Percentiles rank a stretch among this genome's conserved stretches.
These are phyloP conservation scores for Eucalyptus tenuipes DNA, from an alignment of 345 rosid species.

Conservation along the genomic window DNA sequence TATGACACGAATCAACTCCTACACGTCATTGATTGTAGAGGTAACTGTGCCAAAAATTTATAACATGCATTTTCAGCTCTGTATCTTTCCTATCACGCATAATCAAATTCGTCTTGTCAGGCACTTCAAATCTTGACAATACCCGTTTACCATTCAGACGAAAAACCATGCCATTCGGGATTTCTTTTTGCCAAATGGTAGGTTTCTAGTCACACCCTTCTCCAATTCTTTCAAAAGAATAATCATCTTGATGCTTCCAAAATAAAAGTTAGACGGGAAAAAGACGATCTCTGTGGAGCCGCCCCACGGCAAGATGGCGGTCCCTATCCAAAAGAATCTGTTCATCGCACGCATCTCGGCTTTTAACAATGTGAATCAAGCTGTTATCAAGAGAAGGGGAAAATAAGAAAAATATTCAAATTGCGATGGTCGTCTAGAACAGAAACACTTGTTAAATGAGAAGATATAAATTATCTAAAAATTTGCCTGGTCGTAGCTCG, in stretches of 20 bases:
- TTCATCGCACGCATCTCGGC: neutral
- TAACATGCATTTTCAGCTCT: neutral
- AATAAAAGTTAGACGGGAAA: neutral
- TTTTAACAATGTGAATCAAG: neutral
- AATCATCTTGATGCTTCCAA: neutral
- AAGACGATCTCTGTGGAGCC: neutral
- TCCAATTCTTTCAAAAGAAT: neutral
- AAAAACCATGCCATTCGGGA: neutral
- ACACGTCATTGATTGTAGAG: neutral
- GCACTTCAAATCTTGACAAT: neutral
- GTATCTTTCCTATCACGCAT: neutral
- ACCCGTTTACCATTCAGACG: neutral
- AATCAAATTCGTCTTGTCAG: neutral
- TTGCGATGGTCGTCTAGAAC: neutral
- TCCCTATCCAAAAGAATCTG: neutral
- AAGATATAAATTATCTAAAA: neutral
- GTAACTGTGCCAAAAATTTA: neutral
- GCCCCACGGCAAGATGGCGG: neutral
- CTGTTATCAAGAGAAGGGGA: neutral
- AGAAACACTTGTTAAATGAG: neutral
- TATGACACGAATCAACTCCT: neutral
- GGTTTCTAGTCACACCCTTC: neutral
- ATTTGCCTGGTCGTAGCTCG: neutral
- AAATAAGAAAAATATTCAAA: neutral
- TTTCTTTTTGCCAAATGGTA: neutral